Conservation (phyloP, 805 yeast species). For the Candida insectorum region DNA sequence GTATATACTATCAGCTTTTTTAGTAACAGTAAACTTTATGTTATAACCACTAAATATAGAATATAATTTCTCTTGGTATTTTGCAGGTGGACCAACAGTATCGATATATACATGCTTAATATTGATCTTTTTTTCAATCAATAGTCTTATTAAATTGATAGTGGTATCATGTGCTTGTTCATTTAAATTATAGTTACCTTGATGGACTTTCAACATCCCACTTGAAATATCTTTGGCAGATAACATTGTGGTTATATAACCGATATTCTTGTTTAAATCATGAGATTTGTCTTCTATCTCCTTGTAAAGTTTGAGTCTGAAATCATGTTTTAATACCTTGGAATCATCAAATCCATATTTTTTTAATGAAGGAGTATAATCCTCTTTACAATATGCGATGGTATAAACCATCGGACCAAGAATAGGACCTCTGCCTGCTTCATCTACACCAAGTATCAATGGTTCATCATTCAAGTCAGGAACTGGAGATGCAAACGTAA, state of each 20-base stretch:
- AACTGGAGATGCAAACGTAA: slow-evolving; percentile 48
- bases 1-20: slow-evolving; percentile 89
- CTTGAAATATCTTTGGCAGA: slow-evolving; percentile 83
- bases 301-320: slow-evolving; percentile 60
- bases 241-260: slow-evolving; percentile 85
- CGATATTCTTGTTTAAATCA: slow-evolving; percentile 57
- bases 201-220: slow-evolving; percentile 69
- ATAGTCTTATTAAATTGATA: slow-evolving; percentile 67
- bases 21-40: slow-evolving; percentile 75
- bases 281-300: slow-evolving; percentile 47
- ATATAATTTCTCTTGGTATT: slow-evolving; percentile 75
- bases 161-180: slow-evolving; percentile 97
- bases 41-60: slow-evolving; percentile 55
- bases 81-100: slow-evolving; percentile 93
- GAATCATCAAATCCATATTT: slow-evolving; percentile 90
- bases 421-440: slow-evolving; percentile 98
- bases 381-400: slow-evolving; percentile 66
- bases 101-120: slow-evolving; percentile 80
- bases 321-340: slow-evolving; percentile 73
- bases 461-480: slow-evolving; percentile 37
- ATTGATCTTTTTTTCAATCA: slow-evolving; percentile 58
- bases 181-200: slow-evolving; percentile 71
- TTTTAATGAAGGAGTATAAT: slow-evolving; percentile 45
- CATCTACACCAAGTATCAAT: slow-evolving; percentile 86
- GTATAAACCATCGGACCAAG: slow-evolving; percentile 98